A percentile compares a stretch with the other conserved stretches of the same genome.
Evolutionary conservation across 352 stramenopile species (phyloP).

Genomic region (Phytophthora aleatoria): DNA sequence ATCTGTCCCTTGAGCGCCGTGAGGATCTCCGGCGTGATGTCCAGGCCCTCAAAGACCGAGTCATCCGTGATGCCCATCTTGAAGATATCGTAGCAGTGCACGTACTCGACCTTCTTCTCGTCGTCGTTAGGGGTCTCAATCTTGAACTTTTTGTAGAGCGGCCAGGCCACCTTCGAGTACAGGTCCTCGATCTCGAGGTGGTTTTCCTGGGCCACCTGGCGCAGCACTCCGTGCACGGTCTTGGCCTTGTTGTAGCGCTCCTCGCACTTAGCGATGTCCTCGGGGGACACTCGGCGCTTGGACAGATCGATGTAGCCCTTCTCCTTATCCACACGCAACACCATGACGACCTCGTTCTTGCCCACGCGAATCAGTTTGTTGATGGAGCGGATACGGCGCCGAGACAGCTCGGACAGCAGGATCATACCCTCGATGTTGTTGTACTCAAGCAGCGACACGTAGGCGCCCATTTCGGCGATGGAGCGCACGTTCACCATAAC

Average conservation of each 20-base stretch:
- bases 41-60: conserved; percentile 87
- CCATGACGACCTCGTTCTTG: conserved; percentile 99
- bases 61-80: conserved; percentile 96
- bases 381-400: conserved; percentile 99
- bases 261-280: conserved; percentile 99
- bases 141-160: conserved; percentile 98
- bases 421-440: conserved; percentile 99
- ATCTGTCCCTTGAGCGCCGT: conserved; percentile 97
- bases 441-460: conserved; percentile 99
- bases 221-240: conserved; percentile 96
- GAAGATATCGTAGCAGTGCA: conserved; percentile 99
- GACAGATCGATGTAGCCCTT: conserved; percentile 99
- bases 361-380: conserved; percentile 99
- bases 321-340: conserved; percentile 99
- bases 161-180: conserved; percentile 96
- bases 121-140: conserved; percentile 79
- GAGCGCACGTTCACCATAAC: conserved; percentile 96
- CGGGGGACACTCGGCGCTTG: conserved; percentile 98
- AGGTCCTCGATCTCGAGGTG: conserved; percentile 78
- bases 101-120: conserved; percentile 92
- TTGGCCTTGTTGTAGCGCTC: conserved; percentile 99
- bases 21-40: conserved; percentile 88
- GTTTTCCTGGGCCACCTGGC: conserved; percentile 86
- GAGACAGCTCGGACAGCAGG: conserved; percentile 98
- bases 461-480: conserved; percentile 99